Conservation (phyloP, 208 protist genomes). For the Trypanosoma vivax region DNA sequence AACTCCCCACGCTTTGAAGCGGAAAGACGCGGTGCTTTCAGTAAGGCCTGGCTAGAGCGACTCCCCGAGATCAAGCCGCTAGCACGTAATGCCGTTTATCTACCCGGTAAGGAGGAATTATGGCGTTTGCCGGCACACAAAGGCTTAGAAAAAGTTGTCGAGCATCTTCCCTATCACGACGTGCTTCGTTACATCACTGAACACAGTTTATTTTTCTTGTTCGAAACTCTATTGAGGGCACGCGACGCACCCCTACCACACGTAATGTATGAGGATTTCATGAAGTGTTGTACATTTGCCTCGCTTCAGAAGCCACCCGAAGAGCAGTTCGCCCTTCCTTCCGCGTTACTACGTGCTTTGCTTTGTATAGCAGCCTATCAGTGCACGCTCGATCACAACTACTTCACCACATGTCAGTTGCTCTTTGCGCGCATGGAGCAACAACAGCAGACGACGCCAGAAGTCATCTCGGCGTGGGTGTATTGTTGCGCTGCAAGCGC, state of each 20-base stretch:
- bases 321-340: conserved; percentile 71
- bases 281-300: conserved; percentile 71
- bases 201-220: conserved; percentile 70
- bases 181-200: conserved; percentile 63
- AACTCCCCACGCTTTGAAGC: conserved; percentile 26
- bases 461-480: conserved; percentile 57
- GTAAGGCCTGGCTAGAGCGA: conserved; percentile 41
- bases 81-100: conserved; percentile 22
- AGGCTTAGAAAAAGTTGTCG: conserved; percentile 40
- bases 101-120: conserved; percentile 57
- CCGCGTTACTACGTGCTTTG: conserved; percentile 33
- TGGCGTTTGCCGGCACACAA: conserved; percentile 59
- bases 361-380: conserved; percentile 63
- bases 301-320: conserved; percentile 70
- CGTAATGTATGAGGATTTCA: conserved; percentile 84
- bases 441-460: conserved; percentile 53
- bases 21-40: conserved; percentile 45
- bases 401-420: conserved; percentile 55
- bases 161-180: conserved; percentile 56
- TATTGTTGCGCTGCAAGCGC: conserved; percentile 65
- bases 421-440: conserved; percentile 72
- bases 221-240: conserved; percentile 35
- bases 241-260: conserved; percentile 75
- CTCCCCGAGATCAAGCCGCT: conserved; percentile 15
- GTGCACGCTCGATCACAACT: conserved; percentile 61